Base-by-base conservation (phyloP, 83 land plant species). In the Isoetes engelmannii region DNA sequence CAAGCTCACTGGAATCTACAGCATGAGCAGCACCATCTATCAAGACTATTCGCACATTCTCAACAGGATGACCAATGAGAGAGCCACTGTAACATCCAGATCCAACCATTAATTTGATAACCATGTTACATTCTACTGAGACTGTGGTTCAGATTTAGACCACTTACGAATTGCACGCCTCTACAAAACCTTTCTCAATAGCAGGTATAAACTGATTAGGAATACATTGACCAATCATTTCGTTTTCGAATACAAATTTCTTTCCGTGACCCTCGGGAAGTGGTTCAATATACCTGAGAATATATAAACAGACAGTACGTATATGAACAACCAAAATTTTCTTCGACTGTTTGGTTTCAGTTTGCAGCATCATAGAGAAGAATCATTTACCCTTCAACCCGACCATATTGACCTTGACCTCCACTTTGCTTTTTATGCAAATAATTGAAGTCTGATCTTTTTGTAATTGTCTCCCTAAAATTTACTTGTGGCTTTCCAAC, bases 1-100 rank as follows among this genome's bases (percentile, higher is more conserved):
- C 99, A 70, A 96, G 99, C 69, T 96, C 97, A 78, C 99, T 96
- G 17, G 97, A 96, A 85, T 96, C 99, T 15, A 96, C 99, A 57
- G 97, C 82, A 80, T 96, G 99, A 17, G 99, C 69, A 65, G 97
- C 94, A 69, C 99, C 99, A 81, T 96, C 99, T 5, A 85, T 89
- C 81, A 96, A 69, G 20, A 84, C 92, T 63, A 87, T 68, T 28
- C 99, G 87, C 44, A 92, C 48, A 63, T 85, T 75, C 74, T 92
- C 99, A 41, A 96, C 97, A 47, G 99, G 99, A 77, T 92, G 92
- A 21, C 92, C 99, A 67, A 96, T 96, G 48, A 96, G 76, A 62
- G 99, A 87, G 61, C 99, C 99, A 64, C 99, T 96, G 82, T 48
- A 85, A 53, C 15, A 19, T 19, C 17, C 7, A 7, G 9, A 59